These are phyloP conservation scores for Hippophae rhamnoides DNA, from an alignment of 306 rosid species.

Conservation along the genomic window DNA sequence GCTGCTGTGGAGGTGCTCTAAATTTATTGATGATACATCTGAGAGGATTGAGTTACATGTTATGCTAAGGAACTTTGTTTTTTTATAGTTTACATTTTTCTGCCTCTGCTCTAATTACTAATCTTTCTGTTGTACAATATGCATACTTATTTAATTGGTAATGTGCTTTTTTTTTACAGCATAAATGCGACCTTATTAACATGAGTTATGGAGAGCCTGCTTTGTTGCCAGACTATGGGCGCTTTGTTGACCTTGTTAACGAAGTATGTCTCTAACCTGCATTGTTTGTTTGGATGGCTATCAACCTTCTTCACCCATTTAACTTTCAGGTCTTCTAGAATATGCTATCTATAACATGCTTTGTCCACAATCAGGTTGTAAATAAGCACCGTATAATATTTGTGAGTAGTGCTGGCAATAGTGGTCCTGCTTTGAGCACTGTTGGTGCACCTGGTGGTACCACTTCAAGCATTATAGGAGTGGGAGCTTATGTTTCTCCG, in stretches of 20 bases:
- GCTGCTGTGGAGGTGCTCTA: conserved; percentile 85
- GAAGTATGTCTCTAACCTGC: conserved; percentile 45
- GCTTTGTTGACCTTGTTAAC: conserved; percentile 89
- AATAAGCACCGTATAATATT: conserved; percentile 77
- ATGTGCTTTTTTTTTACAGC: conserved; percentile 46
- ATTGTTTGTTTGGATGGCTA: conserved; percentile 13
- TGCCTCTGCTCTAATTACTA: not conserved
- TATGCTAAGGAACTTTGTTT: not conserved
- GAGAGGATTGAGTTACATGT: conserved; percentile 7
- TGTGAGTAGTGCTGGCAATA: conserved; percentile 97
- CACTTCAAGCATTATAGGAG: conserved; percentile 81
- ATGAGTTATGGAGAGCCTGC: conserved; percentile 97
- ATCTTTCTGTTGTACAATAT: conserved; percentile 8
- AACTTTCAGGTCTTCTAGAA: conserved; percentile 19
- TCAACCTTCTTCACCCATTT: conserved; percentile 6
- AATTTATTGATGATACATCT: conserved; percentile 9
- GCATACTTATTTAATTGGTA: conserved; percentile 9
- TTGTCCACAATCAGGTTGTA: conserved; percentile 51
- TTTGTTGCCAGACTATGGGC: conserved; percentile 89
- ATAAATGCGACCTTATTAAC: conserved; percentile 87
- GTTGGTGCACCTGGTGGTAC: conserved; percentile 99
- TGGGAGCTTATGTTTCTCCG: conserved; percentile 96
- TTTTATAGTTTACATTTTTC: conserved; percentile 3
- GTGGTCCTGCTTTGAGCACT: conserved; percentile 95
- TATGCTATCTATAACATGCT: conserved; percentile 13